Evolutionary conservation across 148 eudicot species (phyloP), one percentile per base, ranked within the genome.

Genomic region (Dianthus caryophyllus): DNA sequence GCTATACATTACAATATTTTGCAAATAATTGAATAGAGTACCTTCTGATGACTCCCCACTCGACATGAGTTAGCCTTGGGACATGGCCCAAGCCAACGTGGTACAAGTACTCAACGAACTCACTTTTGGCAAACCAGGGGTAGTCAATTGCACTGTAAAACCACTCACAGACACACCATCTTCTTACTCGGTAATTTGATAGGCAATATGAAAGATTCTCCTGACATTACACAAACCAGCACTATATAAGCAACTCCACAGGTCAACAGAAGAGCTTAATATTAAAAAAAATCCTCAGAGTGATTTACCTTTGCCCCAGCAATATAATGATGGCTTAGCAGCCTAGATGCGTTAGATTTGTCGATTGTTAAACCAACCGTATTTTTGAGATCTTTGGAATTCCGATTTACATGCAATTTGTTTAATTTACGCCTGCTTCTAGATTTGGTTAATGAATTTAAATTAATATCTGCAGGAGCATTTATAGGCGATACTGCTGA

Each of bases 11-110:
- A 33, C 38, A 2, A 33, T 7, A 33, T 2, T 3, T 2, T 33
- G 3, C 7, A 33, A 33, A 12, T 14, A 33, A 14, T n/a, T 24
- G 22, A 22, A 48, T 12, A 22, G 36, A 65, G 52, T 84, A 94
- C 99, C 99, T 95, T 79, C 97, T 84, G 73, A 95, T 88, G 82
- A 95, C 99, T 78, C 96, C 88, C 99, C 99, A 95, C 75, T 95
- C 99, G 64, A 90, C 99, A 78, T 90, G 97, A 39, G 99, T 95
- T 72, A 95, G 74, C 83, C 96, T 95, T 58, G 97, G 99, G 78
- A 95, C 85, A 68, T 95, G 96, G 54, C 97, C 99, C 74, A 95
- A 77, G 50, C 97, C 99, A 77, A 95, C 99, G 81, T 95, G 97
- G 56, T 84, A 79, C 71, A 95, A 72, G 80, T 95, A 95, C 75